A percentile compares a stretch with the other conserved stretches of the same genome.
Conservation (phyloP, 1,284 basidiomycete genomes). For the Gymnopus androsaceus region DNA sequence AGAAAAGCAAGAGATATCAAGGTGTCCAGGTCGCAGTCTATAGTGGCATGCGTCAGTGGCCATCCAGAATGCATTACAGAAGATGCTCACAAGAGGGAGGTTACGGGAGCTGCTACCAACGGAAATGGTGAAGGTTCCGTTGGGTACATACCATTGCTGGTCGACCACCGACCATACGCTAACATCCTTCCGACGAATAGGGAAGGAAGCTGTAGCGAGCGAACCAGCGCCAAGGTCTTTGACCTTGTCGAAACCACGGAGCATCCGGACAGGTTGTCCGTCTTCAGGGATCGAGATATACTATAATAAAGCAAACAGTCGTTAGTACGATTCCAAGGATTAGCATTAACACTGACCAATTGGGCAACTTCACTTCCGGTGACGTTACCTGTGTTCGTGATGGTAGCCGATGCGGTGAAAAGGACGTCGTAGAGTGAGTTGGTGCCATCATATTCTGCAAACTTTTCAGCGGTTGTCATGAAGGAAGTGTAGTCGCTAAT, state of each 20-base stretch:
- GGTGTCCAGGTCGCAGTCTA: too few species aligned
- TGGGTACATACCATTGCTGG: slow-evolving; percentile 5
- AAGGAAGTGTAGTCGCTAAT: not conserved
- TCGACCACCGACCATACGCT: not conserved
- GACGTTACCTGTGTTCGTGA: slow-evolving; percentile 9
- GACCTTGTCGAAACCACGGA: slow-evolving; percentile 10
- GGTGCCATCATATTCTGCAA: slow-evolving; percentile 1
- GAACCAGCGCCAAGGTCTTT: slow-evolving; percentile 3
- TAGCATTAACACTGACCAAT: slow-evolving; percentile 8
- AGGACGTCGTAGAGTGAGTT: slow-evolving; percentile 12
- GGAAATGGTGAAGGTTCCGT: not conserved
- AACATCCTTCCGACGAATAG: slow-evolving; percentile 2
- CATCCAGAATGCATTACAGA: too few species aligned
- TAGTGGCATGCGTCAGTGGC: too few species aligned
- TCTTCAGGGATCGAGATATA: slow-evolving; percentile 9
- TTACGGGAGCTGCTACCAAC: not conserved
- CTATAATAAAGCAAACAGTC: not conserved
- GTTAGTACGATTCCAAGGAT: too few species aligned
- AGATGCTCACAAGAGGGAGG: not conserved
- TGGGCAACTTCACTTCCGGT: slow-evolving; percentile 13
- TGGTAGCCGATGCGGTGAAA: slow-evolving; percentile 1
- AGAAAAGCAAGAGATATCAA: too few species aligned
- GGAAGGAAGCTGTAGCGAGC: not conserved
- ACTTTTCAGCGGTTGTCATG: slow-evolving; percentile 5
- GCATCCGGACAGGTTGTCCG: not conserved